These are phyloP conservation scores for Phytophthora boehmeriae DNA, from an alignment of 352 stramenopile species.

Conservation along the genomic window DNA sequence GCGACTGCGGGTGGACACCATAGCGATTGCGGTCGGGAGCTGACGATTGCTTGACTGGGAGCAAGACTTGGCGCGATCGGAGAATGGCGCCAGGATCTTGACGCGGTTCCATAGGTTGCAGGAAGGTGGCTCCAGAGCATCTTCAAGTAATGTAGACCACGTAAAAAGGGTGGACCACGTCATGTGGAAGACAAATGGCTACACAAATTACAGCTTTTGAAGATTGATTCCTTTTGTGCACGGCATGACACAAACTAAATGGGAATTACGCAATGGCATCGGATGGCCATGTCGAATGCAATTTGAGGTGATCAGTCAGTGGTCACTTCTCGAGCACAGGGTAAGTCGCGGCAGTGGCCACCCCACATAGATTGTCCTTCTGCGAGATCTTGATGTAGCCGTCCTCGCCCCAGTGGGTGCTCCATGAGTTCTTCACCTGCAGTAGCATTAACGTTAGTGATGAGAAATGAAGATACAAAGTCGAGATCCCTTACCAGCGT, in stretches of 20 bases:
- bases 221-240: too few species aligned
- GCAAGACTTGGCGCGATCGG: not conserved
- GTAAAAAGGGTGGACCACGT: not conserved
- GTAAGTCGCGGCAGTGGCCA: conserved; percentile 90
- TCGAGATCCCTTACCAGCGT: conserved; percentile 66
- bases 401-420: conserved; percentile 92
- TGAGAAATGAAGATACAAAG: not conserved
- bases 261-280: conserved; percentile 11
- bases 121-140: conserved; percentile 19
- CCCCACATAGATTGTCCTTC: conserved; percentile 95
- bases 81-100: conserved; percentile 2
- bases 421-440: conserved; percentile 94
- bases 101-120: conserved; percentile 23
- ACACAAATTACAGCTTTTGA: too few species aligned
- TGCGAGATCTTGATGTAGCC: conserved; percentile 93
- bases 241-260: not conserved
- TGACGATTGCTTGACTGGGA: not conserved
- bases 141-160: conserved; percentile 21
- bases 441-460: conserved; percentile 6
- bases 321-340: conserved; percentile 57
- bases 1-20: conserved; percentile 68
- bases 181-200: not conserved
- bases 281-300: conserved; percentile 3
- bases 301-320: conserved; percentile 7
- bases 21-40: conserved; percentile 11